Base-by-base conservation (phyloP, 78 protist species). In the Polysphondylium violaceum region DNA sequence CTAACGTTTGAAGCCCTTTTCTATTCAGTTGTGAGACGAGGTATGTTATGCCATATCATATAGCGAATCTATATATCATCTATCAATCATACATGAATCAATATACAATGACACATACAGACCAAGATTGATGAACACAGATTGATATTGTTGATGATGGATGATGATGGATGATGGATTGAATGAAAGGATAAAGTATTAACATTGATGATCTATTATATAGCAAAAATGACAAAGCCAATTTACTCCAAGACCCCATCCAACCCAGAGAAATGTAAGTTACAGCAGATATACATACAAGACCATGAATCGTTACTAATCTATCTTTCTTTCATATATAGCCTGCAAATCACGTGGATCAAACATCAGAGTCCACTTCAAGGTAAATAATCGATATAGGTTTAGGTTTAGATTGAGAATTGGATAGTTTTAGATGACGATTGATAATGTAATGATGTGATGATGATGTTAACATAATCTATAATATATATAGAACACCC, bases 331-430 rank as follows among this genome's bases (percentile, higher is more conserved):
- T 43, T 29, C 12, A 35, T 36, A 5, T 76, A 40, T 68, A 94
- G 97, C 95, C 58, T 61, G 91, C 79, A 97, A 97, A 95, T 86
- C 99, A n/a, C 85, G 97, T n/a, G 99, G 96, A 27, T 38, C 93
- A 11, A 86, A 97, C 91, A 78, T 98, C 53, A 92, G 98, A 23
- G 97, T 96, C 14, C 98, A 96, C 98, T 98, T 97, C 98, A 98
- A 99, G 96, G 96, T 94, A 47, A 16, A 43, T 23, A 17, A 31
- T 6, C 0, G n/a, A 40, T 23, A 81, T 14, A 5, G 23, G 12
- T 29, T 78, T 51, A 38, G 74, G 35, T 36, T 8, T 31, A 12
- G 38, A 23, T 16, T 2, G 23, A 36, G 51, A 11, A 31, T 76
- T 35, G 65, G 8, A 35, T 16, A 8, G 9, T 56, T 31, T 2